A percentile compares a stretch with the other conserved stretches of the same genome.
These are phyloP conservation scores for Pouteria campechiana DNA, from an alignment of 179 eudicot genomes.

Conservation along the genomic window DNA sequence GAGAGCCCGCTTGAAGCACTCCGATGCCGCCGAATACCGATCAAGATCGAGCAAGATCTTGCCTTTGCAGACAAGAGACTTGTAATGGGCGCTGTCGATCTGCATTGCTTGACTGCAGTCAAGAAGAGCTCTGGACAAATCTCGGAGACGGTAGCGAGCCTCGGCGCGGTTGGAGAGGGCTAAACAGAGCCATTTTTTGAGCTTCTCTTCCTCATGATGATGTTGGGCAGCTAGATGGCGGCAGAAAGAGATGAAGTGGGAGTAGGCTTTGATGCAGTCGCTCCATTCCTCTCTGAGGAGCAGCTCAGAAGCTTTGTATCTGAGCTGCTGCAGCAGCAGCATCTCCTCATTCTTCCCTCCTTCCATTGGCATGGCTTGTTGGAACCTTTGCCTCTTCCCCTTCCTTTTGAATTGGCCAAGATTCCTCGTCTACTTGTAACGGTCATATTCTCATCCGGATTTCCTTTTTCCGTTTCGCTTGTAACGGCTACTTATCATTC, in stretches of 20 bases:
- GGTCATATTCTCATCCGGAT: too few relatives aligned
- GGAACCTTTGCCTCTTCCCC: neutral
- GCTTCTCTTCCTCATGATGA: constrained; percentile 23
- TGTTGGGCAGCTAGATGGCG: constrained; percentile 20
- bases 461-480: too few relatives aligned
- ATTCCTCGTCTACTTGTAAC: too few relatives aligned
- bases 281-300: constrained; percentile 64
- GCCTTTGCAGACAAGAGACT: constrained; percentile 70
- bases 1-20: constrained; percentile 42
- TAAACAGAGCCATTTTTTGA: constrained; percentile 57
- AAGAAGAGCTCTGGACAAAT: constrained; percentile 28
- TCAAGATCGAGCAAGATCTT: constrained; percentile 53
- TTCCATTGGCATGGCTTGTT: constrained; percentile 33
- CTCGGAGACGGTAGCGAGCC: constrained; percentile 27
- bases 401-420: too few relatives aligned
- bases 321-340: constrained; percentile 59
- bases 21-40: constrained; percentile 37
- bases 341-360: constrained; percentile 39
- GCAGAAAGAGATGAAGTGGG: constrained; percentile 58
- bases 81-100: constrained; percentile 48
- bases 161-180: constrained; percentile 76
- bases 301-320: constrained; percentile 78
- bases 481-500: too few relatives aligned
- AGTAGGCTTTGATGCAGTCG: constrained; percentile 41
- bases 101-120: constrained; percentile 65